Base-by-base conservation (phyloP, 1,284 basidiomycete genomes). In the Apiotrichum domesticum region DNA sequence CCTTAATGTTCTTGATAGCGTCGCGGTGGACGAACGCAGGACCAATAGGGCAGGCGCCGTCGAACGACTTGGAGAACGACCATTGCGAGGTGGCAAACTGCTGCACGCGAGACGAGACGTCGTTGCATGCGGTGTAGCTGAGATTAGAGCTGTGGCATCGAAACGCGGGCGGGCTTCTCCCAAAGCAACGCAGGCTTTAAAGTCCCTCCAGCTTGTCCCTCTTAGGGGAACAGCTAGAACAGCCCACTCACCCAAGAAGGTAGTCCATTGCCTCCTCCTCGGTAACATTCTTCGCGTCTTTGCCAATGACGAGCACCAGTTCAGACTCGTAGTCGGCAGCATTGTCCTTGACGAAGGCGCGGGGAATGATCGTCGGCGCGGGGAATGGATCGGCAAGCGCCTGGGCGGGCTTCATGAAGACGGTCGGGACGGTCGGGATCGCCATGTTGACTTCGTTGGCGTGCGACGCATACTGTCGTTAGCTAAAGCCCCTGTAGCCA, bases 321-420 rank as follows among this genome's bases (percentile, higher is more conserved):
- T 96, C 92, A 48, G 89, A 86, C 71, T 96, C 92, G 68, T 91
- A 95, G 74, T 96, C 92, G 0, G 88, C 84, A 29, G 85, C 80
- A 2, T 85, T 80, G 32, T 89, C 89, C 64, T 86, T 83, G 1
- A 84, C 83, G 48, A 81, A 64, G 4, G 64, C 55, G 50, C 63
- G 67, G 33, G 74, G 74, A 13, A 75, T 59, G 14, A 70, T 58
- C 6, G 65, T 67, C 4, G 67, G 64, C 2, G 67, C 65, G 9
- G 74, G 71, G 54, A 51, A 69, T 0, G 74, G 74, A 51, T 69
- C 67, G 4, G 61, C 66, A 7, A 76, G 58, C 2, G 72, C 55
- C 2, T 66, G 67, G 1, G 60, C 56, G 21, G 74, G 69, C 60
- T 73, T 73, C 61, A 70, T 63, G 62, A 76, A 76, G 1, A 76